Evolutionary conservation across 495 filamentous ascomycete genomes (phyloP), one percentile per base, ranked within the genome.

Genomic region (Aspergillus biplanus): DNA sequence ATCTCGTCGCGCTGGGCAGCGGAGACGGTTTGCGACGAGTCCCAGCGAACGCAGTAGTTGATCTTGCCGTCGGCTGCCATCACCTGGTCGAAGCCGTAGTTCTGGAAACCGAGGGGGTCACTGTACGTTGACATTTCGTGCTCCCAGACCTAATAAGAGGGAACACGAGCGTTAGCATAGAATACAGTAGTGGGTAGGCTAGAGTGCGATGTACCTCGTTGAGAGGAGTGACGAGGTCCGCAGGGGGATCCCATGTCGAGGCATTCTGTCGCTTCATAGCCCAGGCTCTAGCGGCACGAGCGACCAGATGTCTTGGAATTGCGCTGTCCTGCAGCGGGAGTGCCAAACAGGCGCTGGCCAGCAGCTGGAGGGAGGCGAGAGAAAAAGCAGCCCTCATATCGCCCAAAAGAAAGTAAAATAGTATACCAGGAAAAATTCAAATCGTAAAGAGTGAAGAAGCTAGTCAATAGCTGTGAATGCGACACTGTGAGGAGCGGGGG

Each of bases 41-140:
- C 65, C 65, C 65, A 67, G 13, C 65, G 65, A 21, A 67, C 65
- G 48, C 65, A 67, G 60, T 67, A 67, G 56, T 67, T 67, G 52
- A 67, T 67, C 15, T 63, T 67, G 13, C 65, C 65, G 1, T 54
- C 48, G 49, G 59, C 65, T 13, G 53, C 65, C 15, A 67, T 67
- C 9, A 67, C 65, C 39, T 67, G 65, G 56, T 67, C 65, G 56
- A 52, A 67, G 8, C 65, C 65, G 56, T 67, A 67, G 65, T 67
- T 67, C 12, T 55, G 32, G 65, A 67, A 67, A 16, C 65, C 65
- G 42, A 67, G 65, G 1, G 65, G 16, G 52, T 67, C 65, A 49
- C 8, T 53, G 56, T 67, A 67, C 39, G 65, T 67, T 0, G 42
- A 46, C 15, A 67, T 33, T 42, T 67, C 33, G 60, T 67, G 65